Conservation (phyloP, 225 moss, liverwort and hornwort species). For the Sphagnum tenellum region DNA sequence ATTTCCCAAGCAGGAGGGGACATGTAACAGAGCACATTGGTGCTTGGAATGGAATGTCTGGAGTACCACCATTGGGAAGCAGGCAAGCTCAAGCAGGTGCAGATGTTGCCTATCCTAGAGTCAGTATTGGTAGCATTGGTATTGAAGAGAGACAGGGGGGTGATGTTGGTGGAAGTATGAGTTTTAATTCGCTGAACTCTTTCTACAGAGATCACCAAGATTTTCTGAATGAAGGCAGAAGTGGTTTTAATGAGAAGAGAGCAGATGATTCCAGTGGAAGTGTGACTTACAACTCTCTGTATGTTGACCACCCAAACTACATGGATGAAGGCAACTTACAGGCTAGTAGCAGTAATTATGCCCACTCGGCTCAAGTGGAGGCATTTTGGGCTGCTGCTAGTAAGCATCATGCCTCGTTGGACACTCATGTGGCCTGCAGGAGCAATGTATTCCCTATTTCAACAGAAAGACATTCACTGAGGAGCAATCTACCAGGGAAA, state of each 20-base stretch:
- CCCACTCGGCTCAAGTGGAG: constrained; percentile 21
- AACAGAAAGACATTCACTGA: constrained; percentile 38
- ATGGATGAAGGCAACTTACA: constrained; percentile 28
- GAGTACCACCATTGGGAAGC: constrained; percentile 30
- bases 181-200: constrained; percentile 14
- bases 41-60: constrained; percentile 31
- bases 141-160: constrained; percentile 38
- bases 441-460: constrained; percentile 29
- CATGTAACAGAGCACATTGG: constrained; percentile 28
- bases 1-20: constrained; percentile 30
- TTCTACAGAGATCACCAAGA: constrained; percentile 33
- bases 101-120: constrained; percentile 20
- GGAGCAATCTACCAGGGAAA: constrained; percentile 19
- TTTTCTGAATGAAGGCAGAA: constrained; percentile 27
- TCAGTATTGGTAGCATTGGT: constrained; percentile 11
- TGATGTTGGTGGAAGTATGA: constrained; percentile 19
- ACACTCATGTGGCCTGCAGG: constrained; percentile 34
- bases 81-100: constrained; percentile 30
- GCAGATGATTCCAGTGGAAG: constrained; percentile 28
- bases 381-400: constrained; percentile 26
- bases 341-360: constrained; percentile 29
- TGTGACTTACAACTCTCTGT: constrained; percentile 36
- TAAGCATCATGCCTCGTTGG: constrained; percentile 30
- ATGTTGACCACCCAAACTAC: constrained; percentile 31
- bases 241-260: constrained; percentile 39